These are phyloP conservation scores for Magnolia kwangsiensis DNA, from an alignment of 164 flowering plant genomes.

Conservation along the genomic window DNA sequence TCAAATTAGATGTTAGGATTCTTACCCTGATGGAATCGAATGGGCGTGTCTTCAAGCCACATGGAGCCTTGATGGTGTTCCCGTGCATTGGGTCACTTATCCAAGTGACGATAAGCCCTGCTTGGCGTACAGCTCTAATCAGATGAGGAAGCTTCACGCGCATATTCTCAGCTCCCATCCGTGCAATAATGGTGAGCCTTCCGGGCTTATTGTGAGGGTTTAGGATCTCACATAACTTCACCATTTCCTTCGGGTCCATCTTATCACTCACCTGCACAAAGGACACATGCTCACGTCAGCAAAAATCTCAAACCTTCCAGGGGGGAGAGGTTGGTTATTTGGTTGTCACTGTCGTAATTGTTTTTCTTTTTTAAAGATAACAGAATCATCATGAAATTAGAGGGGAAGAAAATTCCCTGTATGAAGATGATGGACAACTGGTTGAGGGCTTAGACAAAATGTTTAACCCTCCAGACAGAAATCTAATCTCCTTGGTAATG, in stretches of 20 bases:
- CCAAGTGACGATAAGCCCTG: conserved; percentile 57
- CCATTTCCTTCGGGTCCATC: conserved; percentile 53
- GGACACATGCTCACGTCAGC: not conserved
- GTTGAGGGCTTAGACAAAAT: too few relatives aligned
- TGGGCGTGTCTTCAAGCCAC: conserved; percentile 64
- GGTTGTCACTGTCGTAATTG: not conserved
- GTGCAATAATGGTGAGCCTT: conserved; percentile 41
- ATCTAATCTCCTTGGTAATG: too few relatives aligned
- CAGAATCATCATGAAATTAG: too few relatives aligned
- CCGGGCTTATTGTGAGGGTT: conserved; percentile 55
- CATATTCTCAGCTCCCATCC: conserved; percentile 59
- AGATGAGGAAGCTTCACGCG: conserved; percentile 52
- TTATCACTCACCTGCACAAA: conserved; percentile 45
- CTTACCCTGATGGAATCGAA: conserved; percentile 57
- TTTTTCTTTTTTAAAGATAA: too few relatives aligned
- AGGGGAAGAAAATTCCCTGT: too few relatives aligned
- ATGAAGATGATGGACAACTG: too few relatives aligned
- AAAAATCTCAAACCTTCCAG: not conserved
- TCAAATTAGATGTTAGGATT: not conserved
- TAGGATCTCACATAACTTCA: conserved; percentile 42
- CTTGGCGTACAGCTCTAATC: conserved; percentile 49
- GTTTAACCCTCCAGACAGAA: too few relatives aligned
- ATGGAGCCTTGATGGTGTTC: conserved; percentile 55
- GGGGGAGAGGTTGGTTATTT: not conserved
- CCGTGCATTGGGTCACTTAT: conserved; percentile 63